phyloP scores from a whole-genome alignment of 257 asterid genomes.

The Penstemon barbatus region DNA sequence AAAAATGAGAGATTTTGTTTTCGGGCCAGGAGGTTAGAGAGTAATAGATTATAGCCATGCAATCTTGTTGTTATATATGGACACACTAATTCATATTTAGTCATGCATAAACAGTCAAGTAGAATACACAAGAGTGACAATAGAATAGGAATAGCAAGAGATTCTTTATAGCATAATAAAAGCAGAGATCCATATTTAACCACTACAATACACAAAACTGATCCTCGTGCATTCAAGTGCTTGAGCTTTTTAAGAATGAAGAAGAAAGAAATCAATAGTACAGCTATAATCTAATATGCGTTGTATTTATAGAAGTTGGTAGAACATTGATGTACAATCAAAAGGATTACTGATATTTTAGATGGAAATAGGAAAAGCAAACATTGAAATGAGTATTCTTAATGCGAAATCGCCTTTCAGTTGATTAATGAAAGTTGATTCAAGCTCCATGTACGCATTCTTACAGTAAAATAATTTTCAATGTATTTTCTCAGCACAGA shows the following conservation, averaged over 20 bases:
- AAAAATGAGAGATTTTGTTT: not conserved
- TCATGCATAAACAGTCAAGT: not conserved
- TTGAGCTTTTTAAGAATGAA: not conserved
- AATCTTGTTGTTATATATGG: not conserved
- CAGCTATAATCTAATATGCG: too few species aligned
- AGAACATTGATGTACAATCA: not conserved
- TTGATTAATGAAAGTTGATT: not conserved
- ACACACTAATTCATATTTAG: not conserved
- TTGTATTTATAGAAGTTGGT: not conserved
- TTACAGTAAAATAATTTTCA: conserved; percentile 1
- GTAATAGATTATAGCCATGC: not conserved
- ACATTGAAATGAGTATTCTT: too few species aligned
- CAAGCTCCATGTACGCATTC: not conserved
- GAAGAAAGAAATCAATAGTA: not conserved
- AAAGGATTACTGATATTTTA: not conserved
- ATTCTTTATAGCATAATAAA: not conserved
- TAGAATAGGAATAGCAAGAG: not conserved
- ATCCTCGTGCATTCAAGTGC: conserved; percentile 1
- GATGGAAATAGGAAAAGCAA: not conserved
- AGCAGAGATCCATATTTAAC: not conserved
- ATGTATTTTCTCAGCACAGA: not conserved
- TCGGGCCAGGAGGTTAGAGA: too few species aligned
- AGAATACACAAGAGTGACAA: not conserved
- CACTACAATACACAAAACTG: not conserved
- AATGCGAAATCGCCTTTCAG: not conserved